phyloP scores from a whole-genome alignment of 805 yeast species.

The Saccharomycopsis microspora region DNA sequence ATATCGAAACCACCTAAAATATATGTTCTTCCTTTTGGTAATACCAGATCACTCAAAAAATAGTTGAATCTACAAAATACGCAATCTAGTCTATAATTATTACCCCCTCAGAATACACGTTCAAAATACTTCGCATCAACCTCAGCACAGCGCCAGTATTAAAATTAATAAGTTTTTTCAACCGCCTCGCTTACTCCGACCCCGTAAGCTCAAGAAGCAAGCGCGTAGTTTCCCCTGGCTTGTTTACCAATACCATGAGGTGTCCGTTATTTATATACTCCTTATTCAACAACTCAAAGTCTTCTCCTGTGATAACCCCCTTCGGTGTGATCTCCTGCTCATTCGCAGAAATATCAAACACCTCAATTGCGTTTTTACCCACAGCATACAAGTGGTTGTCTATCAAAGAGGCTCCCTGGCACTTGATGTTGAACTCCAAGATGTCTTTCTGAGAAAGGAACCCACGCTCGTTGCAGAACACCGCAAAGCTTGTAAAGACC shows the following conservation, averaged over 20 bases:
- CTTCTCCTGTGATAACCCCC: conserved; percentile 9
- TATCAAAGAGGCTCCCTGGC: conserved; percentile 2
- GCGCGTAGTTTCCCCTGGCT: background rate
- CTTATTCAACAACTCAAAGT: conserved; percentile 5
- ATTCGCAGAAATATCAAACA: conserved; percentile 4
- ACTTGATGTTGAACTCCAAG: conserved; percentile 12
- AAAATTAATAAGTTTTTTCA: too few relatives aligned
- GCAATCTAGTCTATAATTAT: too few relatives aligned
- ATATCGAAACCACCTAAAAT: too few relatives aligned
- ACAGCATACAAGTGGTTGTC: conserved; percentile 5
- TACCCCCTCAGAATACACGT: too few relatives aligned
- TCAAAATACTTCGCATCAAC: too few relatives aligned
- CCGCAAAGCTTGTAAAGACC: conserved; percentile 13
- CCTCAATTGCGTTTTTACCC: conserved; percentile 7
- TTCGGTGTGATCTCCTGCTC: background rate
- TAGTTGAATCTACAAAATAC: too few relatives aligned
- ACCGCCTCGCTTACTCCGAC: too few relatives aligned
- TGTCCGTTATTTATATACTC: background rate
- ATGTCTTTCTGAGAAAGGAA: conserved; percentile 8
- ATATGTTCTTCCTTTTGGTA: too few relatives aligned
- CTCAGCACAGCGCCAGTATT: too few relatives aligned
- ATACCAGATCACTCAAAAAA: too few relatives aligned
- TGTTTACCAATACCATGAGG: conserved; percentile 1
- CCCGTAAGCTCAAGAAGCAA: conserved; percentile 6
- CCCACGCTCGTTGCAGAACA: conserved; percentile 15